phyloP scores from a whole-genome alignment of 1,284 basidiomycete species.

The Ustilago hordei region DNA sequence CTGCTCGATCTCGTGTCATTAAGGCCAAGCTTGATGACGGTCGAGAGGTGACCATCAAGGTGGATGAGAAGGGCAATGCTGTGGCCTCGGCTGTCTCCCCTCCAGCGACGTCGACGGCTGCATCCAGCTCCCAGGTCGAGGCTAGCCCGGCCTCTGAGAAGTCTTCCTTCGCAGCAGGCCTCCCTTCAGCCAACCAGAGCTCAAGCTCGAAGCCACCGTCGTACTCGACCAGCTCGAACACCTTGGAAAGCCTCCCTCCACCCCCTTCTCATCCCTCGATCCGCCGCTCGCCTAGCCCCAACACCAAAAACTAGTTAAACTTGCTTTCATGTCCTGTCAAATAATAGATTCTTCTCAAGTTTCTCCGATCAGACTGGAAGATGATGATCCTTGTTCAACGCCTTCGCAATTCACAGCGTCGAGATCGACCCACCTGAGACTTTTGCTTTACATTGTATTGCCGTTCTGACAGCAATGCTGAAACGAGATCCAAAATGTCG shows the following conservation, averaged over 20 bases:
- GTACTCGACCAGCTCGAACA: conserved; percentile 14
- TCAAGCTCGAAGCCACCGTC: conserved; percentile 19
- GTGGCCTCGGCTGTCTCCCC: conserved; percentile 23
- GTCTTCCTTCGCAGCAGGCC: neutral
- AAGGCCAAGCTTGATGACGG: conserved; percentile 45
- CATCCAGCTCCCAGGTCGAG: neutral
- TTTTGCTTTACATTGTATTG: too few species aligned
- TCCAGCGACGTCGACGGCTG: neutral
- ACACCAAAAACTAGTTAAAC: conserved; percentile 10
- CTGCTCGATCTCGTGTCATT: conserved; percentile 54
- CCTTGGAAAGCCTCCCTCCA: conserved; percentile 4
- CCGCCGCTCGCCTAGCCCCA: conserved; percentile 21
- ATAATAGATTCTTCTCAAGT: too few species aligned
- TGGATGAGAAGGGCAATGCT: conserved; percentile 44
- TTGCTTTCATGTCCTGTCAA: neutral
- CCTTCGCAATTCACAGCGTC: too few species aligned
- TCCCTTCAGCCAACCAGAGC: neutral
- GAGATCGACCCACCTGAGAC: too few species aligned
- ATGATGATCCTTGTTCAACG: too few species aligned
- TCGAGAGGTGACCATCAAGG: conserved; percentile 31
- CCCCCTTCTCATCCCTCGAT: conserved; percentile 25
- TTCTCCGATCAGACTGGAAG: too few species aligned
- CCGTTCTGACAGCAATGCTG: too few species aligned
- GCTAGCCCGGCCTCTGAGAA: conserved; percentile 21
- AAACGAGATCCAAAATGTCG: too few species aligned